A percentile compares a stretch with the other conserved stretches of the same genome.
Evolutionary conservation across 495 filamentous ascomycete species (phyloP).

Genomic region (Penicillium bovifimosum): DNA sequence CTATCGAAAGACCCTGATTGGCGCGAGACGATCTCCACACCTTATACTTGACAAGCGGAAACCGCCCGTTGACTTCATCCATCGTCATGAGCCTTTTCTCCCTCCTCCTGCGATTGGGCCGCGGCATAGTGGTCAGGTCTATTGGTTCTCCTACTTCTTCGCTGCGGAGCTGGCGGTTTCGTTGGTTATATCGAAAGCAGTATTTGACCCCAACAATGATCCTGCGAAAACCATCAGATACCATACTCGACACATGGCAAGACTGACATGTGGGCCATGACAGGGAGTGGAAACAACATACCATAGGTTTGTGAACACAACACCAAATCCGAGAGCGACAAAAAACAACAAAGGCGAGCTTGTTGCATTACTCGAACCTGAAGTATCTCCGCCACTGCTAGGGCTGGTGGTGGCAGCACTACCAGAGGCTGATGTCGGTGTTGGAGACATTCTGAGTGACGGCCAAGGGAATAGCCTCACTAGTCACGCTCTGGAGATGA

Average conservation of each 20-base stretch:
- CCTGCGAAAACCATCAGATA: constrained; percentile 47
- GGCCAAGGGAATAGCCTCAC: neutral
- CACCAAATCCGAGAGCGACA: constrained; percentile 93
- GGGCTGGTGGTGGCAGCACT: constrained; percentile 21
- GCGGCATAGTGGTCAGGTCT: constrained; percentile 72
- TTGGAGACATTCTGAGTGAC: constrained; percentile 12
- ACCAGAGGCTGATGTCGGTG: constrained; percentile 18
- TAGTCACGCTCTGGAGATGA: neutral
- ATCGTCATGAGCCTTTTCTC: constrained; percentile 99
- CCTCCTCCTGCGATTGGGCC: constrained; percentile 71
- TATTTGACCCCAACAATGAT: constrained; percentile 99
- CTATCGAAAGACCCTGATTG: constrained; percentile 72
- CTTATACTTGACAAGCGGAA: constrained; percentile 94
- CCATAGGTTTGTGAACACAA: constrained; percentile 99
- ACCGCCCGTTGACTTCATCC: constrained; percentile 97
- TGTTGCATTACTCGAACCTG: constrained; percentile 36
- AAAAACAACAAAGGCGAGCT: constrained; percentile 93
- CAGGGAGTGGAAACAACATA: constrained; percentile 35
- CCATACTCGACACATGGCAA: neutral
- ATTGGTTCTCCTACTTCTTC: constrained; percentile 84
- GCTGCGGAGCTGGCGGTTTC: constrained; percentile 72
- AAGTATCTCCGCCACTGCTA: neutral
- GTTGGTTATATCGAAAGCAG: constrained; percentile 96
- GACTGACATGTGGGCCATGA: neutral
- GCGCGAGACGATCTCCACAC: constrained; percentile 82